Base-by-base conservation (phyloP, 2,329 filamentous ascomycete genomes). In the Aspergillus quadrilineatus region DNA sequence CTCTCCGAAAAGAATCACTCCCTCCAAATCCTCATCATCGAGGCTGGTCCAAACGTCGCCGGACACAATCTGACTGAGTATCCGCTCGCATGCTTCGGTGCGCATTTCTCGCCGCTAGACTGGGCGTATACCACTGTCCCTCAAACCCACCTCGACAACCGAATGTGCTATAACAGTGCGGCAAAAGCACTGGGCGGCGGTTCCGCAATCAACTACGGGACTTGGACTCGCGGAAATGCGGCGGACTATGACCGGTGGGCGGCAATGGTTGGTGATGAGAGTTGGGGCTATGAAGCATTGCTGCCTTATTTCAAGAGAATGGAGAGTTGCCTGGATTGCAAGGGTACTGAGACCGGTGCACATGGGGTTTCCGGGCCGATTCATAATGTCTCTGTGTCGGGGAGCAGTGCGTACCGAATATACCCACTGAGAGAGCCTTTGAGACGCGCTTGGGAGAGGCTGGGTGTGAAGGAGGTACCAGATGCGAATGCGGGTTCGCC, bases 181-280 rank as follows among this genome's bases (percentile, higher is more conserved):
- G 67, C 70, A 1, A 80, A 77, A 51, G 73, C 70, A 2, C 66
- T 81, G 4, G 73, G 75, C 0, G 78, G 78, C 0, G 70, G 74
- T 4, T 70, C 72, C 1, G 68, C 70, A 3, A 75, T 76, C 39
- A 80, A 81, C 55, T 75, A 68, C 15, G 70, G 72, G 59, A 60
- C 67, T 4, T 79, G 78, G 70, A 75, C 75, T 26, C 77, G 79
- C 30, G 79, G 79, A 1, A 70, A 73, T 32, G 66, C 69, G 2
- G 63, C 66, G 5, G 79, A 81, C 60, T 82, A 77, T 58, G 73
- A 82, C 22, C 69, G 73, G 44, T 82, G 79, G 80, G 77, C 72
- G 1, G 63, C 70, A 32, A 61, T 71, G 2, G 69, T 75, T 0
- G 71, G 67, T 2, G 79, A 82, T 52, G 47, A 73, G 1, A 65